Evolutionary conservation across 257 asterid species (phyloP).

Genomic region (Jaltomata sinuosa): DNA sequence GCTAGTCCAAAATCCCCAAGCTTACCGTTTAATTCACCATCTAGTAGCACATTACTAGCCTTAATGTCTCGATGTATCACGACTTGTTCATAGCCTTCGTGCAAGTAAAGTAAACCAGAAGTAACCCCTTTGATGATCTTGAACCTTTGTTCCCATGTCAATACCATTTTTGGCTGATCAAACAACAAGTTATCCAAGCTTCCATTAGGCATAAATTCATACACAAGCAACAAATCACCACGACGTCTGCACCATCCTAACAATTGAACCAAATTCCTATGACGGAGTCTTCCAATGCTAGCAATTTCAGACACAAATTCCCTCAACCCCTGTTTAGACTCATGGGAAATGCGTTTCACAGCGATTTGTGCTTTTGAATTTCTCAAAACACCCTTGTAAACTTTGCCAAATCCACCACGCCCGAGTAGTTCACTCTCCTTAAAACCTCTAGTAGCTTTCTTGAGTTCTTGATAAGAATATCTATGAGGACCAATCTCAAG

Average conservation of each 20-base stretch:
- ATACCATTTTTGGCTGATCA: neutral
- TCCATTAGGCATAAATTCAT: conserved; percentile 42
- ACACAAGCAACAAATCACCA: conserved; percentile 30
- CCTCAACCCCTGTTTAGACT: conserved; percentile 25
- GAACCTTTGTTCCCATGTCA: conserved; percentile 26
- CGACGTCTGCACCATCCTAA: conserved; percentile 40
- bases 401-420: conserved; percentile 41
- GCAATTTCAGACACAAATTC: conserved; percentile 37
- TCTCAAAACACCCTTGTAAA: conserved; percentile 26
- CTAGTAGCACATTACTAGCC: conserved; percentile 12
- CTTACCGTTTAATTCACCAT: neutral
- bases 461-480: conserved; percentile 23
- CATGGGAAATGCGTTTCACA: conserved; percentile 28
- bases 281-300: conserved; percentile 41
- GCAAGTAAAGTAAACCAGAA: conserved; percentile 6
- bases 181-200: conserved; percentile 36
- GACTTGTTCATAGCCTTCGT: conserved; percentile 9
- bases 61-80: conserved; percentile 12
- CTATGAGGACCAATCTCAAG: conserved; percentile 40
- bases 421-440: conserved; percentile 34
- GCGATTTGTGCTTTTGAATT: conserved; percentile 25
- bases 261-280: conserved; percentile 37
- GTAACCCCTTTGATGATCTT: conserved; percentile 6
- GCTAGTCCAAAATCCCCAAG: conserved; percentile 18
- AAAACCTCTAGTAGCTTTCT: conserved; percentile 28